Conservation (phyloP, 208 protist species). For the Leishmania lainsoni region DNA sequence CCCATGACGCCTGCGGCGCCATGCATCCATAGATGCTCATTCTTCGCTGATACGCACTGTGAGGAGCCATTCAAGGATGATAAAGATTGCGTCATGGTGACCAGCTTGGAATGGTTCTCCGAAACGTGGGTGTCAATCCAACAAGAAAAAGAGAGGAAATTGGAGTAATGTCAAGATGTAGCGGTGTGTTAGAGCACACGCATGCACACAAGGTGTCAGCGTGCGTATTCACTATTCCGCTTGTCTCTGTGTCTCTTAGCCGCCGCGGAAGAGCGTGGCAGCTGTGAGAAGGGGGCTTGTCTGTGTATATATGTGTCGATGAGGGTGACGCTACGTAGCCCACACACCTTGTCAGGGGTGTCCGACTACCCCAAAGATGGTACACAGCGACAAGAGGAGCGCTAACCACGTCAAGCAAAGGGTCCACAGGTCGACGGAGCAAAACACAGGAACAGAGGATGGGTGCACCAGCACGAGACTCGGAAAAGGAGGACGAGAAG, state of each 20-base stretch:
- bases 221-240: not conserved
- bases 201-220: not conserved
- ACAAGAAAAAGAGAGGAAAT: not conserved
- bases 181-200: not conserved
- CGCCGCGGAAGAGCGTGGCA: not conserved
- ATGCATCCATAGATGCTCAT: constrained; percentile 72
- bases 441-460: not conserved
- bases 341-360: not conserved
- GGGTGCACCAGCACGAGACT: not conserved
- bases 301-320: not conserved
- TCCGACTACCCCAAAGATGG: no score
- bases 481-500: not conserved
- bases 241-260: not conserved
- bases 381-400: not conserved
- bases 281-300: not conserved
- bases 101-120: not conserved
- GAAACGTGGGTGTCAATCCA: not conserved
- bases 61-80: not conserved
- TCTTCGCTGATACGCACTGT: constrained; percentile 4
- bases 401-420: not conserved
- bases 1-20: constrained; percentile 68
- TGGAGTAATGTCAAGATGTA: not conserved
- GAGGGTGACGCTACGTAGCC: not conserved
- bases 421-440: not conserved
- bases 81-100: not conserved